Base-by-base conservation (phyloP, 768 basidiomycete genomes). In the Sistotremastrum suecicum region DNA sequence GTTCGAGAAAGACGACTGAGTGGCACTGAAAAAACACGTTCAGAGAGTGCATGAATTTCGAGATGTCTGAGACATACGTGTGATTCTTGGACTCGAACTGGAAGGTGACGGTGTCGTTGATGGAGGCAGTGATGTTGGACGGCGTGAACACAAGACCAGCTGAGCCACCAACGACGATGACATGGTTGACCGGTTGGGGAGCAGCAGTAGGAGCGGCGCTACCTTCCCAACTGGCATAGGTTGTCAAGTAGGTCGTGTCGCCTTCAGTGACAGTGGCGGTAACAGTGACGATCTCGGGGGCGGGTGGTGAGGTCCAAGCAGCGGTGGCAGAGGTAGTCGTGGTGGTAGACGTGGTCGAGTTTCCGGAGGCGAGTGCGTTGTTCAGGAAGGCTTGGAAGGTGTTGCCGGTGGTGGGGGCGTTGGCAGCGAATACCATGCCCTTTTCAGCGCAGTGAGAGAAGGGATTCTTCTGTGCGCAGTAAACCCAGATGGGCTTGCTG, bases 361-460 rank as follows among this genome's bases (percentile, higher is more conserved):
- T 52, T 4, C 42, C 32, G 34, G 47, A 53, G 9, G 59, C 71
- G 41, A 63, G 66, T 7, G 76, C 78, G 12, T 68, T 68, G 20
- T 20, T 20, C 20, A 20, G 20, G 20, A 20, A 20, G 12, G 70
- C 64, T 54, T 74, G 65, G 69, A 80, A 80, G 3, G 69, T 68
- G 4, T 63, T 56, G 49, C 78, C 69, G 12, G 74, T 63, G 59
- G 64, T 58, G 9, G 69, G 74, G 3, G 78, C 71, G 55, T 82
- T 82, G 53, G 79, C 61, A 29, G 76, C 73, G 56, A 79, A 77
- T 31, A 80, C 78, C 79, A 80, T 81, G 11, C 78, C 76, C 20
- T 20, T 20, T 20, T 20, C 20, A 20, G 20, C 20, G 20, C 20
- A 20, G 33, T 63, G 57, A 37, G 66, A 65, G 47, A 78, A 80